phyloP scores from a whole-genome alignment of 2,329 filamentous ascomycete species.

The Pseudogymnoascus sp. region DNA sequence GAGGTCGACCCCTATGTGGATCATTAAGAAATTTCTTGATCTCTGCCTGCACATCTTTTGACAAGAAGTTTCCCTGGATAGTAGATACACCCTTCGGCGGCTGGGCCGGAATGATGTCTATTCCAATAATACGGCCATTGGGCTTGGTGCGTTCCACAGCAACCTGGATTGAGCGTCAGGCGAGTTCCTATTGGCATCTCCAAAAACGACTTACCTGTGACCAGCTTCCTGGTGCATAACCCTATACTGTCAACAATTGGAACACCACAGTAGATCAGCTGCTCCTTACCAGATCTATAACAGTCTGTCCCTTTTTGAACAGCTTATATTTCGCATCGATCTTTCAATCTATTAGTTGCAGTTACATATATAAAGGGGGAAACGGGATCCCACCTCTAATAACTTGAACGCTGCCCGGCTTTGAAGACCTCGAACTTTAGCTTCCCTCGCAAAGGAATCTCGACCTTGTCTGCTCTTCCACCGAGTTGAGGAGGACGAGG shows the following conservation, averaged over 20 bases:
- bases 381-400: constrained; percentile 54
- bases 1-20: constrained; percentile 49
- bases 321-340: constrained; percentile 76
- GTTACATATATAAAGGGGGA: neutral
- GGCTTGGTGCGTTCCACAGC: constrained; percentile 73
- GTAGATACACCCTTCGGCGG: constrained; percentile 88
- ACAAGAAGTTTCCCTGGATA: constrained; percentile 91
- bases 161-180: constrained; percentile 48
- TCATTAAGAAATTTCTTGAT: constrained; percentile 69
- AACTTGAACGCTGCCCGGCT: constrained; percentile 92
- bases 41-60: constrained; percentile 63
- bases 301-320: constrained; percentile 73
- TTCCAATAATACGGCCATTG: constrained; percentile 73
- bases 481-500: constrained; percentile 55
- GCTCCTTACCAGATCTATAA: constrained; percentile 72
- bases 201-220: constrained; percentile 46
- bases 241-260: constrained; percentile 36
- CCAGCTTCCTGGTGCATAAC: constrained; percentile 71
- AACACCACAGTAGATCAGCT: constrained; percentile 7
- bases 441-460: constrained; percentile 67
- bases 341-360: constrained; percentile 34
- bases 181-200: neutral
- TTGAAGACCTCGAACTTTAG: constrained; percentile 73
- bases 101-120: constrained; percentile 88
- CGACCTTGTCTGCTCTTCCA: constrained; percentile 76